These are phyloP conservation scores for Verticillium albo-atrum DNA, from an alignment of 2,329 filamentous ascomycete species.

Conservation along the genomic window DNA sequence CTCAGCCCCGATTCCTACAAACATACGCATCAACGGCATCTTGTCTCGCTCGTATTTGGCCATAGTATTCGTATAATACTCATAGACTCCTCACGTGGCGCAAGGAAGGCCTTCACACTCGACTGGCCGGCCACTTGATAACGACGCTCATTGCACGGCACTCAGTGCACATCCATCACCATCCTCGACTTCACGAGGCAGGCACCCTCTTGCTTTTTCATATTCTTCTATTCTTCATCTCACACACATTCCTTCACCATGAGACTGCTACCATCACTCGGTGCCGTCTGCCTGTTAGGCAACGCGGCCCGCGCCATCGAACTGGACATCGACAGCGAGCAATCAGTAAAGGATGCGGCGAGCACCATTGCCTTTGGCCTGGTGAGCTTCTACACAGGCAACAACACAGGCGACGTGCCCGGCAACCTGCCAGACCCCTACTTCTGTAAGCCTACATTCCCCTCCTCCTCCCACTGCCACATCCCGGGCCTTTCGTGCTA, in stretches of 20 bases:
- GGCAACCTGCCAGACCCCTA: slow-evolving; percentile 57
- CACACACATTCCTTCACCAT: background rate
- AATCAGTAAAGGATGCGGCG: slow-evolving; percentile 45
- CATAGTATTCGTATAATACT: background rate
- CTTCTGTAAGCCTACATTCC: slow-evolving; percentile 49
- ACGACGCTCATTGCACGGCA: background rate
- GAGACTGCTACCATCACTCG: background rate
- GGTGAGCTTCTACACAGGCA: slow-evolving; percentile 48
- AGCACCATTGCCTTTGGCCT: slow-evolving; percentile 41
- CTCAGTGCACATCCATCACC: background rate
- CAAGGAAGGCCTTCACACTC: too few relatives aligned
- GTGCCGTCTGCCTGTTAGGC: slow-evolving; percentile 1
- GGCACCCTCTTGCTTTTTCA: background rate
- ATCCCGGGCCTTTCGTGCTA: slow-evolving; percentile 29
- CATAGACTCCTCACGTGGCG: background rate
- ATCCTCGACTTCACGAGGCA: background rate
- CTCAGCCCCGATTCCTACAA: background rate
- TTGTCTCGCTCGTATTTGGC: background rate
- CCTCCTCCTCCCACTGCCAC: slow-evolving; percentile 29
- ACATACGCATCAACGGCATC: background rate
- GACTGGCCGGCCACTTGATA: background rate
- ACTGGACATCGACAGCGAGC: slow-evolving; percentile 33
- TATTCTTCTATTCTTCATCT: background rate
- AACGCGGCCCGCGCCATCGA: slow-evolving; percentile 6
- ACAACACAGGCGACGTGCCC: slow-evolving; percentile 53